Evolutionary conservation across 2,329 filamentous ascomycete species (phyloP).

Genomic region (Neospermospora avenae): DNA sequence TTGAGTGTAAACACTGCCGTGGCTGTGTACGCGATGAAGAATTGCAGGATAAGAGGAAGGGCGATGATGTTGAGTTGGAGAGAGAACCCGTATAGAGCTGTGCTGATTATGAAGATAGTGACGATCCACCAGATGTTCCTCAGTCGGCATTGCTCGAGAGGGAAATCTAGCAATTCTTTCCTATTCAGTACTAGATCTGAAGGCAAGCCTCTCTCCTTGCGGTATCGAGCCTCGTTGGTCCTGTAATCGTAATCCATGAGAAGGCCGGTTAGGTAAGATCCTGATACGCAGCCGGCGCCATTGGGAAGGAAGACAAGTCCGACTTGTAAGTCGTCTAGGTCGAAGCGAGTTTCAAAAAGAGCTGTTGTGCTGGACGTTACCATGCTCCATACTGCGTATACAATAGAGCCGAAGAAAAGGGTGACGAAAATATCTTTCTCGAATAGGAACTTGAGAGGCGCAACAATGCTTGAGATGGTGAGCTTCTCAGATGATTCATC

Average conservation of each 20-base stretch:
- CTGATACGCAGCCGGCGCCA: slow-evolving; percentile 40
- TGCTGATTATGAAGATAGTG: slow-evolving; percentile 36
- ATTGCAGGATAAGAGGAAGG: slow-evolving; percentile 32
- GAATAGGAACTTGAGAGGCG: slow-evolving; percentile 40
- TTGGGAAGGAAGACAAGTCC: slow-evolving; percentile 43
- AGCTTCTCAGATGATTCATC: slow-evolving; percentile 28
- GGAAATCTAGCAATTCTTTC: slow-evolving; percentile 39
- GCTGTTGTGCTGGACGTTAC: slow-evolving; percentile 42
- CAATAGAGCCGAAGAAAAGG: slow-evolving; percentile 42
- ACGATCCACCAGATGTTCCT: slow-evolving; percentile 38
- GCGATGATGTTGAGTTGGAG: slow-evolving; percentile 28
- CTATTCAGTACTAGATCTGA: slow-evolving; percentile 25
- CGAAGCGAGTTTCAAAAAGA: slow-evolving; percentile 39
- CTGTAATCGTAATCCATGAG: slow-evolving; percentile 41
- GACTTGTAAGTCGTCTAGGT: slow-evolving; percentile 39
- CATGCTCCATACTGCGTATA: slow-evolving; percentile 49
- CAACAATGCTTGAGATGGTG: slow-evolving; percentile 36
- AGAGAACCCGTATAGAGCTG: slow-evolving; percentile 37
- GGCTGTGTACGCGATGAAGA: slow-evolving; percentile 37
- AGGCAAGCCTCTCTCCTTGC: slow-evolving; percentile 32
- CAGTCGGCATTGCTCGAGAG: slow-evolving; percentile 39
- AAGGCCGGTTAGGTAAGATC: slow-evolving; percentile 39
- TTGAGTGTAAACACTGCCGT: slow-evolving; percentile 38
- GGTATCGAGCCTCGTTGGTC: slow-evolving; percentile 36
- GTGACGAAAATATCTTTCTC: slow-evolving; percentile 46